A percentile compares a stretch with the other conserved stretches of the same genome.
These are phyloP conservation scores for Verticillium alfalfae DNA, from an alignment of 2,329 filamentous ascomycete genomes.

Conservation along the genomic window DNA sequence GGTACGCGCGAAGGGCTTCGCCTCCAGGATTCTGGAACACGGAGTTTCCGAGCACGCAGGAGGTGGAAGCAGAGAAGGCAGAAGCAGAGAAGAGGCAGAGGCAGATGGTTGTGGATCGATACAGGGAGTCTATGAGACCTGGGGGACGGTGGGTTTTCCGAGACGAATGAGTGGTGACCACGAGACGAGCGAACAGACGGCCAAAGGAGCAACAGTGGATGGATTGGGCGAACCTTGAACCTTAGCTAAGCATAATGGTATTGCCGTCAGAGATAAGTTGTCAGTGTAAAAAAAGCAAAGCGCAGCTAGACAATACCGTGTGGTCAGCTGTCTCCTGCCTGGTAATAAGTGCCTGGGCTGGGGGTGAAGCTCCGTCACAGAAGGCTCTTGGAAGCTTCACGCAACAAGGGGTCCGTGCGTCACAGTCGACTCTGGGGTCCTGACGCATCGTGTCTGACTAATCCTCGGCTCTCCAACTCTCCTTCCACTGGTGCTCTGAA, in stretches of 20 bases:
- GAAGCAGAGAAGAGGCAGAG: slow-evolving; percentile 60
- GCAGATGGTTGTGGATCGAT: slow-evolving; percentile 64
- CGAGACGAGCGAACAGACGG: no score
- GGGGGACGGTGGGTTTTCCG: slow-evolving; percentile 75
- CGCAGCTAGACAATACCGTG: no score
- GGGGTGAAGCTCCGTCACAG: no score
- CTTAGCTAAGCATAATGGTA: no score
- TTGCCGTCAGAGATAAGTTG: no score
- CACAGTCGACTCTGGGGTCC: background rate
- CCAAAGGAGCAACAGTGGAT: no score
- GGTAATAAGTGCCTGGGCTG: no score
- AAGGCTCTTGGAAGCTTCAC: background rate
- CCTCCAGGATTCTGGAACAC: slow-evolving; percentile 88
- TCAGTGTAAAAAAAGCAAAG: no score
- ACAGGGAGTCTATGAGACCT: slow-evolving; percentile 73
- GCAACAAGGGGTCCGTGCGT: background rate
- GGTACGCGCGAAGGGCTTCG: slow-evolving; percentile 63
- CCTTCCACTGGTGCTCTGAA: background rate
- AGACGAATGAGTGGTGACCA: slow-evolving; percentile 51
- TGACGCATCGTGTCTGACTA: background rate
- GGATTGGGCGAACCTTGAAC: no score
- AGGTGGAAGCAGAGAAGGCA: slow-evolving; percentile 59
- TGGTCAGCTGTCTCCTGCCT: no score
- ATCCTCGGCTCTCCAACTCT: background rate
- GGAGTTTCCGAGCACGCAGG: slow-evolving; percentile 86